Evolutionary conservation across 176 grass and related monocot species (phyloP).

Genomic region (Rhynchospora pubera): DNA sequence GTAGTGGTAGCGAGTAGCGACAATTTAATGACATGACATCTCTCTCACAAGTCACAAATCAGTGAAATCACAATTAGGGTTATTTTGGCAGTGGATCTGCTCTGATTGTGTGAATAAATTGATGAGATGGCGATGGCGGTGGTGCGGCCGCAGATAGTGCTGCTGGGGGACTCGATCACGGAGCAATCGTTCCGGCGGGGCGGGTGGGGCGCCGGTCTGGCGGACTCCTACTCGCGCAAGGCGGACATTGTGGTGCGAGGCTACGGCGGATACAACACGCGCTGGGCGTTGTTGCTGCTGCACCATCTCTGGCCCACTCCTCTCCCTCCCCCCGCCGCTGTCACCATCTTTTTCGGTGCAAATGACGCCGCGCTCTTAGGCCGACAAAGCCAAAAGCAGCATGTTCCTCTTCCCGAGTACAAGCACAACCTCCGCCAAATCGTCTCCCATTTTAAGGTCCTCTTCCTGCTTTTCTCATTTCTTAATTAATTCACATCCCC

Average conservation of each 20-base stretch:
- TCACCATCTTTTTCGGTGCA: conserved; percentile 80
- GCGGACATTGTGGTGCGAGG: conserved; percentile 77
- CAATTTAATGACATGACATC: too few species aligned
- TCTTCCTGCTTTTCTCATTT: too few species aligned
- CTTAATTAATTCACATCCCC: too few species aligned
- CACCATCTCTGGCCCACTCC: conserved; percentile 52
- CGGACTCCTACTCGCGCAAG: conserved; percentile 69
- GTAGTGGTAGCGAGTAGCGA: too few species aligned
- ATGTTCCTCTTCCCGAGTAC: conserved; percentile 71
- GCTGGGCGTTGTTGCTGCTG: conserved; percentile 85
- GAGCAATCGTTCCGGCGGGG: conserved; percentile 54
- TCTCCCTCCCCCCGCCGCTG: conserved; percentile 18
- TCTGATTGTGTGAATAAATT: too few species aligned
- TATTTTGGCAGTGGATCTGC: too few species aligned
- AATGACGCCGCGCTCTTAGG: conserved; percentile 73
- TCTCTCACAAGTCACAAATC: too few species aligned
- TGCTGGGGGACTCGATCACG: conserved; percentile 74
- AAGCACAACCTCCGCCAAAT: conserved; percentile 61
- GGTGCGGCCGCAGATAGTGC: conserved; percentile 36
- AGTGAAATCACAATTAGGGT: too few species aligned
- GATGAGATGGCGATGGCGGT: too few species aligned
- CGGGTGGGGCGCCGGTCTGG: conserved; percentile 52
- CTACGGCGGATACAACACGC: conserved; percentile 82
- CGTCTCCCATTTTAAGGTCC: conserved; percentile 61
- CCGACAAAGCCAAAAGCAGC: conserved; percentile 43